Base-by-base conservation (phyloP, 1,284 basidiomycete genomes). In the Amylostereum chailletii region DNA sequence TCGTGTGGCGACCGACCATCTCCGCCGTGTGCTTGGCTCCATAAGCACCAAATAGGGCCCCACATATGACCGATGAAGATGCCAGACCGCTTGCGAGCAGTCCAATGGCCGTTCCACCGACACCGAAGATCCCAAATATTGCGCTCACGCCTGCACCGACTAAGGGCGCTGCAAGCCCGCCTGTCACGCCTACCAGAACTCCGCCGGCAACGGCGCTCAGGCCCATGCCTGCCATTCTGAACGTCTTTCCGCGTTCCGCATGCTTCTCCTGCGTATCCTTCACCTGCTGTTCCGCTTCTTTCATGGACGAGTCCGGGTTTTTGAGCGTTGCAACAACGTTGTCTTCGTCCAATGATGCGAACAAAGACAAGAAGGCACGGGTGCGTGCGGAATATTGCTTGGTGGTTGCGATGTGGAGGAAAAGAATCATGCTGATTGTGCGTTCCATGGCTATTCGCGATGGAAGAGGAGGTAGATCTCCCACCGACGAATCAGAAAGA, bases 31-130 rank as follows among this genome's bases (percentile, higher is more conserved):
- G 68, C 36, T 62, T 67, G 5, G 77, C 78, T 3, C 78, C 78
- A 55, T 81, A 81, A 2, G 65, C 75, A 2, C 79, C 79, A 58
- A 81, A 82, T 1, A 81, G 61, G 7, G 77, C 71, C 6, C 76
- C 77, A 54, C 77, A 79, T 0, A 81, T 71, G 7, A 78, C 71
- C 9, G 72, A 72, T 1, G 77, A 79, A 34, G 78, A 68, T 6
- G 78, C 79, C 3, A 81, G 65, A 5, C 76, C 77, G 40, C 67
- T 75, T 1, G 75, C 75, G 3, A 81, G 63, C 47, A 79, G 55
- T 2, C 79, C 77, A 4, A 72, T 68, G 2, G 74, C 68, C 1
- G 76, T 77, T 1, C 78, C 78, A 31, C 79, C 77, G 8, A 81
- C 60, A 0, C 78, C 79, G 0, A 80, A 58, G 60, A 69, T 72